A percentile compares a stretch with the other conserved stretches of the same genome.
Evolutionary conservation across 441 rosid species (phyloP).

Genomic region (Gossypium aridum): DNA sequence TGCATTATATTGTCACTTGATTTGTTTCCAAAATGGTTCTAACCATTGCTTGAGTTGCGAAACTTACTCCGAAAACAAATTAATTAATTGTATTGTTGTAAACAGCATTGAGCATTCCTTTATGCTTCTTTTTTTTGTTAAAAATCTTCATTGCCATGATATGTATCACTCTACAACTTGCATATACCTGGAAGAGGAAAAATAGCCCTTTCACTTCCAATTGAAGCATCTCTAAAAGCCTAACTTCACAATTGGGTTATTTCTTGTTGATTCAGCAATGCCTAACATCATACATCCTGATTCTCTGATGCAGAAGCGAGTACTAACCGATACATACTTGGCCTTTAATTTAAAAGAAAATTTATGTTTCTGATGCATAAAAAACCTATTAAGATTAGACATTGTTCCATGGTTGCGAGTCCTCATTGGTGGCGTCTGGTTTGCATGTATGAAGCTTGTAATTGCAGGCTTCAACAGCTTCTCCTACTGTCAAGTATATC

Average conservation of each 20-base stretch:
- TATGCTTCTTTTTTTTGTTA: background rate
- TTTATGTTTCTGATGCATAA: background rate
- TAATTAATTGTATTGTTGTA: background rate
- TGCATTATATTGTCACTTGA: background rate
- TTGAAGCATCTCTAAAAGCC: background rate
- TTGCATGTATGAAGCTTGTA: slow-evolving; percentile 66
- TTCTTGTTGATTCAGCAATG: background rate
- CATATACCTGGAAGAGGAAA: slow-evolving; percentile 2
- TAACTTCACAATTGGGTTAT: background rate
- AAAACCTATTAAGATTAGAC: slow-evolving; percentile 23
- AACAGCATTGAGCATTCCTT: background rate
- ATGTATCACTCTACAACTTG: background rate
- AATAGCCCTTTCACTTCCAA: slow-evolving; percentile 11
- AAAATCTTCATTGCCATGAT: slow-evolving; percentile 6
- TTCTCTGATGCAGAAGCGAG: background rate
- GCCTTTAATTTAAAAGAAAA: background rate
- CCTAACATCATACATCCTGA: background rate
- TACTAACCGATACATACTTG: background rate
- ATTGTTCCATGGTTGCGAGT: slow-evolving; percentile 39
- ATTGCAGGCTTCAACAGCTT: slow-evolving; percentile 81
- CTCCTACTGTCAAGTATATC: slow-evolving; percentile 79
- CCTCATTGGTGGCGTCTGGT: slow-evolving; percentile 23
- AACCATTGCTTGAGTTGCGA: background rate
- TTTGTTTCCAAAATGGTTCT: background rate
- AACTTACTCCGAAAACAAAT: background rate